Evolutionary conservation across 2,329 filamentous ascomycete species (phyloP), one percentile per base, ranked within the genome.

Genomic region (Mycosphaerelloides madeirae): DNA sequence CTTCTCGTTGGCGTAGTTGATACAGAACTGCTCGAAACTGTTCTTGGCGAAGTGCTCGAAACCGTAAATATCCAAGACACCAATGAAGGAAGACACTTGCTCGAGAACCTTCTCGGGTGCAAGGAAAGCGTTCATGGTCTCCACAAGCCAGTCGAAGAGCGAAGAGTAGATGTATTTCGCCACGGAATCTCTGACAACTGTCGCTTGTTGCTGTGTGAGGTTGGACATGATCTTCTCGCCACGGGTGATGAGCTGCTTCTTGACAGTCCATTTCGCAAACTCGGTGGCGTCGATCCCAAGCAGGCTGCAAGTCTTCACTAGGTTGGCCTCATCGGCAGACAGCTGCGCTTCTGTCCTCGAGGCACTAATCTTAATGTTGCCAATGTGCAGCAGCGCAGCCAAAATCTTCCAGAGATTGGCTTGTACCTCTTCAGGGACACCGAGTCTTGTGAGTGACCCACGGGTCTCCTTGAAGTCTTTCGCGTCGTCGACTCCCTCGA

Each of bases 41-140:
- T 98, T 98, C 76, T 96, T 97, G 51, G 93, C 91, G 63, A 98
- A 98, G 70, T 97, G 93, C 68, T 98, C 93, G 63, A 98, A 98
- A 53, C 91, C 91, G 68, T 97, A 97, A 57, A 98, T 98, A 87
- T 98, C 93, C 53, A 98, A 79, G 37, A 98, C 93, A 67, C 93
- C 93, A 60, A 98, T 98, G 68, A 98, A 98, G 2, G 87, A 91
- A 43, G 75, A 79, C 44, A 95, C 88, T 31, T 87, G 81, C 58
- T 77, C 82, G 41, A 97, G 68, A 29, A 97, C 87, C 53, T 91
- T 84, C 34, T 95, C 85, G 1, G 89, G 89, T 11, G 93, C 93
- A 57, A 98, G 74, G 64, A 89, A 90, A 57, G 76, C 76, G 71
- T 98, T 98, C 72, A 95, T 96, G 48, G 85, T 87, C 59, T 97